Base-by-base conservation (phyloP, 345 rosid species). In the Brassica rapa region DNA sequence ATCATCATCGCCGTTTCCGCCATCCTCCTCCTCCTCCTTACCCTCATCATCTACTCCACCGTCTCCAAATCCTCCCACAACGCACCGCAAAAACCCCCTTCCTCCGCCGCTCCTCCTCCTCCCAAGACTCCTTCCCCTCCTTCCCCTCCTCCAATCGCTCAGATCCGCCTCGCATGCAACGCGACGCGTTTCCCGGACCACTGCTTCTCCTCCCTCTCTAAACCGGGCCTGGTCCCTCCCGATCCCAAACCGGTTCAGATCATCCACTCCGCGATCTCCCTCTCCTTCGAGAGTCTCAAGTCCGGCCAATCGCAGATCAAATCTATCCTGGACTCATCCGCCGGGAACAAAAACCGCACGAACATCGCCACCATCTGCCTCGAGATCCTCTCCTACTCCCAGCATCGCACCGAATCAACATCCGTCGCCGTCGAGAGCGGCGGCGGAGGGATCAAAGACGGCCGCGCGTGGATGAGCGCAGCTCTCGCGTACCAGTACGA, bases 381-480 rank as follows among this genome's bases (percentile, higher is more conserved):
- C 19, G 77, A 89, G 77, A 43, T 83, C 63, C 87, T 95, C 77
- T 81, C 63, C 6, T 77, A 86, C 80, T 88, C 98, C 3, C 72
- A 77, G 29, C 76, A 77, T 85, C 90, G 98, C 3, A 76, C 87
- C 14, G 62, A 74, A 14, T 82, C 87, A 0, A 51, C 93, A 4
- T 32, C 39, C 27, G 64, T 79, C 25, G 86, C 82, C 1, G 35
- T 89, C 61, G 76, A 84, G 0, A 83, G 74, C 32, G 87, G 0
- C 27, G 87, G 86, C 15, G 60, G 68, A 33, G 60, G 68, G 33
- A 73, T 78, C 73, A 93, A 92, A 84, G 93, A 92, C 61, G 93
- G 90, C 1, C 87, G 97, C 0, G 93, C 95, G 0, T 94, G 91
- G 93, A 86, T 87, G 88, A 84, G 88, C 76, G 98, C 98, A 0